These are phyloP conservation scores for Lepraria neglecta DNA, from an alignment of 495 filamentous ascomycete species.

Conservation along the genomic window DNA sequence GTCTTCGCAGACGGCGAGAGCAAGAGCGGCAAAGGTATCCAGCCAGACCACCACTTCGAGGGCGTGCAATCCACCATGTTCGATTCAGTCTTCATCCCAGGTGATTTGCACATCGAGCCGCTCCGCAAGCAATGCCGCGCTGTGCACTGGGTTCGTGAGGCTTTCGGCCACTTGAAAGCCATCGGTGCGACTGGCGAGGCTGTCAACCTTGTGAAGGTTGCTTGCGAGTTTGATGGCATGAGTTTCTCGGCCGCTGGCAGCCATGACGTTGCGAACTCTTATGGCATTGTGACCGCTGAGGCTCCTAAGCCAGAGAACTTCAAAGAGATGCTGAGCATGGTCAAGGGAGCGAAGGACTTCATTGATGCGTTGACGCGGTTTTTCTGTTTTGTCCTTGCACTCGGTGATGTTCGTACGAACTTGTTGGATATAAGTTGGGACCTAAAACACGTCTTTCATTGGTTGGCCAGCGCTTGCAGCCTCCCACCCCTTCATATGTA, in stretches of 20 bases:
- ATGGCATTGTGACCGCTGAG: slow-evolving; percentile 61
- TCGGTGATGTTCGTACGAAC: no score
- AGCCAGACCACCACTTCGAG: slow-evolving; percentile 74
- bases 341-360: slow-evolving; percentile 57
- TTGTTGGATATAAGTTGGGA: no score
- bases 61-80: slow-evolving; percentile 82
- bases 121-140: slow-evolving; percentile 69
- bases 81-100: slow-evolving; percentile 75
- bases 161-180: slow-evolving; percentile 73
- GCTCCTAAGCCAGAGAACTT: slow-evolving; percentile 48
- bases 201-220: slow-evolving; percentile 55
- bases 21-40: slow-evolving; percentile 46
- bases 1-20: slow-evolving; percentile 53
- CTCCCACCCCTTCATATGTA: no score
- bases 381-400: not conserved
- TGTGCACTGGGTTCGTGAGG: slow-evolving; percentile 76
- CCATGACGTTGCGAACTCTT: slow-evolving; percentile 54
- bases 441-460: no score
- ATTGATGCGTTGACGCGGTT: slow-evolving; percentile 47
- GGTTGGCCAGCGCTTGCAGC: no score
- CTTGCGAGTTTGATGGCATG: slow-evolving; percentile 50
- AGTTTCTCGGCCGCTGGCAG: slow-evolving; percentile 37
- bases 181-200: slow-evolving; percentile 69
- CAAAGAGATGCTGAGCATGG: slow-evolving; percentile 49
- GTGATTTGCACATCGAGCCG: slow-evolving; percentile 56